Evolutionary conservation across 2,329 filamentous ascomycete species (phyloP), one percentile per base, ranked within the genome.

Genomic region (Fusarium sp.): DNA sequence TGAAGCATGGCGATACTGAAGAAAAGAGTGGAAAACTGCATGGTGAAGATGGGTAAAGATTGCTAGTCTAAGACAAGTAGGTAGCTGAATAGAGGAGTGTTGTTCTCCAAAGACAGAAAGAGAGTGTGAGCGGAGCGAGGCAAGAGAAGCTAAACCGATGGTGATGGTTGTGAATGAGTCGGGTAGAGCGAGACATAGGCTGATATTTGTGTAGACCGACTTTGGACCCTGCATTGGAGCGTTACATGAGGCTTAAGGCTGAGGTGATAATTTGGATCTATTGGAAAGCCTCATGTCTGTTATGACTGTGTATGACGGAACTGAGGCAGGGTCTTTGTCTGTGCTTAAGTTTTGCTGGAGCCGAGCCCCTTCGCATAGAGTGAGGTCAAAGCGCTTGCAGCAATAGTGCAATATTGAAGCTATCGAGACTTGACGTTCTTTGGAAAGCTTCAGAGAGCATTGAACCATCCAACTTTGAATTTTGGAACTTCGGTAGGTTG

Each of bases 11-110:
- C 42, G 18, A 71, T 16, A 12, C 30, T 42, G 50, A 57, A 53
- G 28, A 60, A n/a, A 19, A 71, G 4, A n/a, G 62, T 46, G 8
- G 48, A 69, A 44, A 56, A 14, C 9, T 62, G 56, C 69, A 72
- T 72, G 57, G 4, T 71, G 25, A 51, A n/a, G 51, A 25, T 44
- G 7, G 13, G 16, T 43, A 55, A 19, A 11, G 21, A 39, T 39
- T 51, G 34, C 30, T 31, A 45, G 19, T 19, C 23, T 12, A 21
- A n/a, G 43, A 46, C 45, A 28, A 42, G 23, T 26, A 58, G 56
- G 28, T 19, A 62, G 56, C n/a, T 58, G 7, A 48, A 52, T 7
- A n/a, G 13, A 48, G n/a, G 31, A 58, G 41, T 19, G 12, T 43
- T 37, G 37, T 39, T 53, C n/a, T 43, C 4, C 7, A n/a, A n/a